Percentiles rank a stretch among this genome's conserved stretches.
Conservation (phyloP, 495 filamentous ascomycete species). For the Lasiosphaeria hispida region DNA sequence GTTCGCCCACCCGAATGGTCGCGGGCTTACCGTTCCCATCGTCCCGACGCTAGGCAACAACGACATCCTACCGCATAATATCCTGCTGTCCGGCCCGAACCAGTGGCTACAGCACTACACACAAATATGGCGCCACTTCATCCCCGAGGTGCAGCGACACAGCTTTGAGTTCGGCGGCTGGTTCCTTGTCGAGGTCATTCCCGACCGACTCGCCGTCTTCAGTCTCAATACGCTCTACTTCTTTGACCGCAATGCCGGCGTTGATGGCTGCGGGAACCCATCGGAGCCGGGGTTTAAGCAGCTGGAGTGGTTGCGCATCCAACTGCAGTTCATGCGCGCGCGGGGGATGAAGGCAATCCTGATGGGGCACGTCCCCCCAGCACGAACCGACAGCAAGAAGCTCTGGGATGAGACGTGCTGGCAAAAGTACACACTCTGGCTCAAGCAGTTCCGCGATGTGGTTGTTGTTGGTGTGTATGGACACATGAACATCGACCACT, state of each 20-base stretch:
- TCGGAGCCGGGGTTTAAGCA: conserved; percentile 88
- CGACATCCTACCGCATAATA: conserved; percentile 96
- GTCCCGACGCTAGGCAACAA: conserved; percentile 95
- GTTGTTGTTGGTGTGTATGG: conserved; percentile 77
- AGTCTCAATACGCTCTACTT: conserved; percentile 98
- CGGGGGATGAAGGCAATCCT: conserved; percentile 93
- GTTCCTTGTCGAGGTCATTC: conserved; percentile 91
- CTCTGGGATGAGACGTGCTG: conserved; percentile 93
- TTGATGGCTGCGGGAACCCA: conserved; percentile 78
- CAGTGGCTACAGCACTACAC: conserved; percentile 71
- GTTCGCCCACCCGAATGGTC: conserved; percentile 53
- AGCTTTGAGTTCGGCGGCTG: conserved; percentile 89
- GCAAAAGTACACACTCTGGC: conserved; percentile 95
- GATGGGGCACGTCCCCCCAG: conserved; percentile 91
- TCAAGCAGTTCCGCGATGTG: conserved; percentile 86
- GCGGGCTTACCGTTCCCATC: conserved; percentile 70
- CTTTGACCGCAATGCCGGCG: conserved; percentile 84
- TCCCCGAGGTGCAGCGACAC: conserved; percentile 91
- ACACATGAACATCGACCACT: conserved; percentile 99
- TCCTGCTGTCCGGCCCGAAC: conserved; percentile 81
- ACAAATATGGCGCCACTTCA: conserved; percentile 78
- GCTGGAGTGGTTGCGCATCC: conserved; percentile 94
- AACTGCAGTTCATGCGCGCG: conserved; percentile 76
- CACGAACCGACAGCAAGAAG: conserved; percentile 74
- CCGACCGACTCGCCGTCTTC: conserved; percentile 80